A percentile compares a stretch with the other conserved stretches of the same genome.
Evolutionary conservation across 108 stramenopile genomes (phyloP).

Genomic region (Nitzschia palea): DNA sequence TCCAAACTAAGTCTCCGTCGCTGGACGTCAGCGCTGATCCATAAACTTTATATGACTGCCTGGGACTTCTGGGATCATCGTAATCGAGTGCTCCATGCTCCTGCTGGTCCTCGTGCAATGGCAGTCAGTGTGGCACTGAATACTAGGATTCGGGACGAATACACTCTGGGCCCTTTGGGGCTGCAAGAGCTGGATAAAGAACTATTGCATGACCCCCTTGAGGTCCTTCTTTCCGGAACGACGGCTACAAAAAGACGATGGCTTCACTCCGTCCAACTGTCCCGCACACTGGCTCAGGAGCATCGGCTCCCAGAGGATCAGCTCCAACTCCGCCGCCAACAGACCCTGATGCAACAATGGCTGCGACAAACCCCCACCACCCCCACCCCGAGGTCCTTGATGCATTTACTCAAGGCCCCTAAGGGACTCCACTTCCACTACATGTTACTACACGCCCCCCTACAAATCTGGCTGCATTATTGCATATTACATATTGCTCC

Average conservation of each 20-base stretch:
- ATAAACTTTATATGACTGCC: neutral
- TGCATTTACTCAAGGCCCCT: too few species aligned
- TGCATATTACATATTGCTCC: too few species aligned
- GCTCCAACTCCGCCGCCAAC: neutral
- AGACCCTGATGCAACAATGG: neutral
- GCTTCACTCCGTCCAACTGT: neutral
- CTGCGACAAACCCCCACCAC: too few species aligned
- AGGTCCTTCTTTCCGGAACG: neutral
- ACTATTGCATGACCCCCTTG: neutral
- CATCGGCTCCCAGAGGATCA: neutral
- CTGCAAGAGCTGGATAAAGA: neutral
- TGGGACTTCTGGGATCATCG: slow-evolving; percentile 1
- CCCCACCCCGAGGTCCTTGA: too few species aligned
- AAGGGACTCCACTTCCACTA: too few species aligned
- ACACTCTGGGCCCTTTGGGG: neutral
- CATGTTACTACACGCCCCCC: too few species aligned
- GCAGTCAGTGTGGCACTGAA: neutral
- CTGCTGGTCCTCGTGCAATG: neutral
- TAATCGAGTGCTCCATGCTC: neutral
- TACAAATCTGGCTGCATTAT: too few species aligned
- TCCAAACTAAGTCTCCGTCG: neutral
- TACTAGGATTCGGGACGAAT: neutral
- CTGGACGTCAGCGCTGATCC: neutral
- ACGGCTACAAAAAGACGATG: neutral
- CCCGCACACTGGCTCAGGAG: neutral